Evolutionary conservation across 495 filamentous ascomycete genomes (phyloP), one percentile per base, ranked within the genome.

Genomic region (Penicillium turbatum): DNA sequence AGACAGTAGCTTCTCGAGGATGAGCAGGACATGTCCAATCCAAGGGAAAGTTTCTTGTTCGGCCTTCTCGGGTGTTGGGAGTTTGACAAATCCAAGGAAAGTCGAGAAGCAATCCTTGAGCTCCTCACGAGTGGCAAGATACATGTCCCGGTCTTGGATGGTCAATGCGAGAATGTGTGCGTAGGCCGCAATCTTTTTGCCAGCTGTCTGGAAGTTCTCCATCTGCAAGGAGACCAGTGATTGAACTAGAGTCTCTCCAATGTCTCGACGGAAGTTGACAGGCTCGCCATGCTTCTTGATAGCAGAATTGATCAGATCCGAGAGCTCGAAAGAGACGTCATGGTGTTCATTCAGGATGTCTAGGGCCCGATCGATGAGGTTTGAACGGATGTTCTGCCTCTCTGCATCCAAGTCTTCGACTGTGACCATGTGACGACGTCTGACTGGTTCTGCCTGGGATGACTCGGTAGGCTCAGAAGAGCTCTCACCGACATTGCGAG

Each of bases 151-250:
- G 51, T 93, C 83, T 59, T 93, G 89, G 19, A 97, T 81, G 41
- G 96, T 83, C 47, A 98, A 73, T 3, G 89, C 92, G 10, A 99
- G 76, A 34, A 99, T 81, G 69, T 99, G 92, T 10, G 93, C 91
- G 68, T 92, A 96, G 1, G 95, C 88, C 16, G 92, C 87, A 54
- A 97, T 88, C 61, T 92, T 95, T 63, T 92, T 87, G 11, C 87
- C 89, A 26, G 79, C 70, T 27, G 80, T 72, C 41, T 81, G 75
- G 61, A 87, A 76, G 42, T 92, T 86, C 36, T 92, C 87, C 56
- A 80, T 77, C 52, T 80, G 78, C 48, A 97, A 78, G 4, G 95
- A 97, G 64, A 93, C 85, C 13, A 99, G 78, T 5, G 91, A 96
- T 55, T 89, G 85, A 3, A 92, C 83, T 45, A 99, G 78, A 4